Percentiles rank a stretch among this genome's conserved stretches.
Conservation (phyloP, 2,329 filamentous ascomycete species). For the Pseudocercospora ulei region DNA sequence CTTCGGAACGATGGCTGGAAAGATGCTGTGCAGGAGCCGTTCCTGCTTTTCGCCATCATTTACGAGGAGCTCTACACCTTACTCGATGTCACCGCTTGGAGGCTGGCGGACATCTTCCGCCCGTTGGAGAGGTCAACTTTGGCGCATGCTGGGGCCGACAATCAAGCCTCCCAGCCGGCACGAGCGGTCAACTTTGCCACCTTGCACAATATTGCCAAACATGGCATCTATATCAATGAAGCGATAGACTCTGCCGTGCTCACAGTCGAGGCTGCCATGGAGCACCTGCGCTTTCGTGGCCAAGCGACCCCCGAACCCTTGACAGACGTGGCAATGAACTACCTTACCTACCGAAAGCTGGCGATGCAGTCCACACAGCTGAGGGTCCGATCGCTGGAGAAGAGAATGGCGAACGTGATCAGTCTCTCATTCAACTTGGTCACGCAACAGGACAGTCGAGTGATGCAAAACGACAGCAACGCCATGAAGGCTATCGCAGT, state of each 20-base stretch:
- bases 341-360: constrained; percentile 28
- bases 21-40: constrained; percentile 30
- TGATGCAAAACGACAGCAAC: constrained; percentile 33
- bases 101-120: constrained; percentile 30
- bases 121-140: constrained; percentile 26
- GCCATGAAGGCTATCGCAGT: constrained; percentile 38
- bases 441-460: constrained; percentile 34
- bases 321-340: constrained; percentile 12
- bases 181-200: constrained; percentile 27
- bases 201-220: constrained; percentile 37
- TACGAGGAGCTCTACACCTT: constrained; percentile 31
- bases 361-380: constrained; percentile 34
- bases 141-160: constrained; percentile 25
- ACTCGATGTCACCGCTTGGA: constrained; percentile 31
- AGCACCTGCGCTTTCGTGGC: constrained; percentile 20
- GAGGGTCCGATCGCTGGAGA: constrained; percentile 33
- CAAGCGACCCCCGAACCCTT: constrained; percentile 3
- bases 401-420: constrained; percentile 36
- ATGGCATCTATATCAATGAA: constrained; percentile 35
- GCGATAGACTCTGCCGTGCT: constrained; percentile 30
- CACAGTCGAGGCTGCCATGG: constrained; percentile 28
- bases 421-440: constrained; percentile 37
- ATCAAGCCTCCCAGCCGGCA: constrained; percentile 19
- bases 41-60: constrained; percentile 30
- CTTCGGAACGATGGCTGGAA: constrained; percentile 4